Conservation (phyloP, 2,329 filamentous ascomycete genomes). For the Monilinia laxa region DNA sequence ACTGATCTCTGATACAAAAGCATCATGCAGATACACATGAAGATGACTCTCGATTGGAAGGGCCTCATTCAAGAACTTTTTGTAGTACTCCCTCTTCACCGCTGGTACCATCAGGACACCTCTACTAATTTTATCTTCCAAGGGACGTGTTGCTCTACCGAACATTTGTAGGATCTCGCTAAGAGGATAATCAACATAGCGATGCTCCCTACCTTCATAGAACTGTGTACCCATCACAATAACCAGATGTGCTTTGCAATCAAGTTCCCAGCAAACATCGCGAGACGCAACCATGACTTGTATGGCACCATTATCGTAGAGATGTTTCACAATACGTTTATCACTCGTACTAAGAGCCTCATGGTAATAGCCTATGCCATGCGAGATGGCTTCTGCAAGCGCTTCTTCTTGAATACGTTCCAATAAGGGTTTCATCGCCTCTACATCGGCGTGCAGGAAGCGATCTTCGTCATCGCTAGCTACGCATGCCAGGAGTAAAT, state of each 20-base stretch:
- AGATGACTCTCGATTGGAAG: slow-evolving; percentile 93
- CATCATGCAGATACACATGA: slow-evolving; percentile 88
- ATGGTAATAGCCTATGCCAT: slow-evolving; percentile 96
- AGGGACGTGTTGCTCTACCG: slow-evolving; percentile 80
- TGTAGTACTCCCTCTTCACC: slow-evolving; percentile 96
- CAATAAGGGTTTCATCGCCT: slow-evolving; percentile 79
- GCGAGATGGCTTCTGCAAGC: slow-evolving; percentile 82
- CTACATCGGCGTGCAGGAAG: slow-evolving; percentile 81
- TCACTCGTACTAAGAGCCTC: slow-evolving; percentile 87
- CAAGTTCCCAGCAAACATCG: slow-evolving; percentile 95
- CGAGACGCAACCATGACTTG: slow-evolving; percentile 73
- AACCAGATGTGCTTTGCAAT: slow-evolving; percentile 84
- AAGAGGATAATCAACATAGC: slow-evolving; percentile 94
- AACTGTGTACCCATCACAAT: slow-evolving; percentile 98
- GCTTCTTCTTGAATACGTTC: slow-evolving; percentile 82
- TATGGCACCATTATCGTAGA: slow-evolving; percentile 74
- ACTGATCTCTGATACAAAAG: slow-evolving; percentile 95
- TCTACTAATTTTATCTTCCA: slow-evolving; percentile 75
- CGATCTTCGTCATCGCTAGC: slow-evolving; percentile 90
- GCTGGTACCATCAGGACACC: slow-evolving; percentile 96
- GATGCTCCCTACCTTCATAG: slow-evolving; percentile 93
- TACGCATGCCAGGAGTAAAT: slow-evolving; percentile 82
- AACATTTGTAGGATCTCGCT: slow-evolving; percentile 98
- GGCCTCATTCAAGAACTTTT: slow-evolving; percentile 96
- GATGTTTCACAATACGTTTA: slow-evolving; percentile 88